phyloP scores from a whole-genome alignment of 139 green algal genomes.

The Penium margaritaceum region DNA sequence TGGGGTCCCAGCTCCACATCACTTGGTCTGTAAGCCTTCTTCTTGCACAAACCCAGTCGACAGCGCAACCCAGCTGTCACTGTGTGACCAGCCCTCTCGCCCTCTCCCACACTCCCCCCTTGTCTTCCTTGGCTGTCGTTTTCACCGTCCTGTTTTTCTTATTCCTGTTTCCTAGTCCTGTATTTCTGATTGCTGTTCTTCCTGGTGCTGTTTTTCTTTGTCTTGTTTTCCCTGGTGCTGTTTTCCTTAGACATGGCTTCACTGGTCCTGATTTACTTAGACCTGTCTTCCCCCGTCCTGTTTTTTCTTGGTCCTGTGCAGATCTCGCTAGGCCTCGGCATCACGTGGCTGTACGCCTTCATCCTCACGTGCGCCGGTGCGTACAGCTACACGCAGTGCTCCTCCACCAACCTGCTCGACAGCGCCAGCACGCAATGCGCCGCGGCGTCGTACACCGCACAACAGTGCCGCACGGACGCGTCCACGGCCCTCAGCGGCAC shows the following conservation, averaged over 20 bases:
- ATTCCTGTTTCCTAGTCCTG: not conserved
- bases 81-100: no score
- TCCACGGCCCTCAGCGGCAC: not conserved
- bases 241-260: not conserved
- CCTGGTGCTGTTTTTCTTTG: not conserved
- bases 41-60: no score
- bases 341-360: constrained; percentile 16
- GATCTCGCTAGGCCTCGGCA: constrained; percentile 15
- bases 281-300: not conserved
- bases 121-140: not conserved
- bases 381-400: constrained; percentile 12
- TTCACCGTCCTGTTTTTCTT: not conserved
- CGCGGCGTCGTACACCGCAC: not conserved
- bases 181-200: not conserved
- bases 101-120: no score
- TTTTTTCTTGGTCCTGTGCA: not conserved
- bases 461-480: not conserved
- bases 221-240: not conserved
- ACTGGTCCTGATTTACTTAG: not conserved
- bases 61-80: no score
- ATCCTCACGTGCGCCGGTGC: constrained; percentile 6
- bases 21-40: no score
- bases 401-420: not conserved
- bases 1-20: no score
- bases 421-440: not conserved